A percentile compares a stretch with the other conserved stretches of the same genome.
These are phyloP conservation scores for Lablab purpureus DNA, from an alignment of 306 rosid species.

Conservation along the genomic window DNA sequence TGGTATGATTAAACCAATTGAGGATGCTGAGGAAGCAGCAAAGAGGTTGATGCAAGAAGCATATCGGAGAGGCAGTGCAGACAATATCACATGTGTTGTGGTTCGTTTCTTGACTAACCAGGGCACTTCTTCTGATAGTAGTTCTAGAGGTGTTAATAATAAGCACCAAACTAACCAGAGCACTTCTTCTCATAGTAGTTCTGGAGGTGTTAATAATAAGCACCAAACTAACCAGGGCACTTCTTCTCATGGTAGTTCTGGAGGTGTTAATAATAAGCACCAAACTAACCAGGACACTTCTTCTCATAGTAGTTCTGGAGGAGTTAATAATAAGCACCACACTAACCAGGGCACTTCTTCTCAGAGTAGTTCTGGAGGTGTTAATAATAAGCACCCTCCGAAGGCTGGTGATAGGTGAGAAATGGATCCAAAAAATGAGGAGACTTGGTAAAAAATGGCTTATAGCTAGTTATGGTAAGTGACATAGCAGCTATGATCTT, in stretches of 20 bases:
- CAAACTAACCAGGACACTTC: no score
- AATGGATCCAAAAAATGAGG: slow-evolving; percentile 38
- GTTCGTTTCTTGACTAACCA: slow-evolving; percentile 85
- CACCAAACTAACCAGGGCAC: no score
- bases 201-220: no score
- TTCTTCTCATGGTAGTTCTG: no score
- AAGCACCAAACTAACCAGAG: no score
- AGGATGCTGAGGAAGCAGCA: slow-evolving; percentile 88
- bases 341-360: slow-evolving; percentile 65
- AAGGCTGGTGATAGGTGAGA: not conserved
- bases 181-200: no score
- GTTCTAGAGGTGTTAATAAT: slow-evolving; percentile 45
- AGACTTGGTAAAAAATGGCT: slow-evolving; percentile 43
- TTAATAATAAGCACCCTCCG: not conserved
- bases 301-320: no score
- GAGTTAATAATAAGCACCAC: no score
- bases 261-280: no score
- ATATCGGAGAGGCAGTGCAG: slow-evolving; percentile 89
- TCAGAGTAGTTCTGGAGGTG: slow-evolving; percentile 45
- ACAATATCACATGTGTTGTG: slow-evolving; percentile 88
- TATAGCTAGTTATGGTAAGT: slow-evolving; percentile 39
- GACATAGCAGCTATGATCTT: slow-evolving; percentile 47
- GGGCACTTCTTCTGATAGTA: slow-evolving; percentile 57
- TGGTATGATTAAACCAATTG: slow-evolving; percentile 76
- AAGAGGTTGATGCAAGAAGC: slow-evolving; percentile 92